These are phyloP conservation scores for Penicillium silybi DNA, from an alignment of 495 filamentous ascomycete genomes.

Conservation along the genomic window DNA sequence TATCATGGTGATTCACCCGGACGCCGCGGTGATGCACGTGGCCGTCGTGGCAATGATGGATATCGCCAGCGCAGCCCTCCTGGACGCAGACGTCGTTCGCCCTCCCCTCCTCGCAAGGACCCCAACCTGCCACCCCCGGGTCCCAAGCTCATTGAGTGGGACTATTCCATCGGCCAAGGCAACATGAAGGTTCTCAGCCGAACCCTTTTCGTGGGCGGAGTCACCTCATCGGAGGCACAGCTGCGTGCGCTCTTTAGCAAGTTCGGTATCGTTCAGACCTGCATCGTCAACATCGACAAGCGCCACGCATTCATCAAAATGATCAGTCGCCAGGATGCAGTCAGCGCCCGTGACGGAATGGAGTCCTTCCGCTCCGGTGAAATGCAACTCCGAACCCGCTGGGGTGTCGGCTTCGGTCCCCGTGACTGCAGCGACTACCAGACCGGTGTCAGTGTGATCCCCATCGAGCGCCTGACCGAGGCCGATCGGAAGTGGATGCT, in stretches of 20 bases:
- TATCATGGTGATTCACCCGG: slow-evolving; percentile 59
- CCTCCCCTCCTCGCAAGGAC: slow-evolving; percentile 54
- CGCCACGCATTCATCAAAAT: slow-evolving; percentile 99
- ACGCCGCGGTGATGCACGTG: slow-evolving; percentile 54
- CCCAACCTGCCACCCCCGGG: slow-evolving; percentile 52
- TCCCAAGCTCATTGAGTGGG: slow-evolving; percentile 78
- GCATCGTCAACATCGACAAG: slow-evolving; percentile 96
- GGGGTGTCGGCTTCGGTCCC: slow-evolving; percentile 96
- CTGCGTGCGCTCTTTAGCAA: slow-evolving; percentile 71
- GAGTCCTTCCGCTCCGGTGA: slow-evolving; percentile 69
- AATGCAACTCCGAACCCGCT: slow-evolving; percentile 81
- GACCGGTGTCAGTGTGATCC: slow-evolving; percentile 88
- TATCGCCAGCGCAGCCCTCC: slow-evolving; percentile 84
- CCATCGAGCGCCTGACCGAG: slow-evolving; percentile 86
- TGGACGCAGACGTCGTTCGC: slow-evolving; percentile 57
- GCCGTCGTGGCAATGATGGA: slow-evolving; percentile 50
- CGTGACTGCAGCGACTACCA: slow-evolving; percentile 96
- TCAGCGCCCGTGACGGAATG: slow-evolving; percentile 85
- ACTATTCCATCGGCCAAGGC: slow-evolving; percentile 64
- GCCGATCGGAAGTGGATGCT: slow-evolving; percentile 98
- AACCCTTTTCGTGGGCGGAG: slow-evolving; percentile 94
- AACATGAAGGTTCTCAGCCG: slow-evolving; percentile 91
- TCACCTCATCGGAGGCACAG: slow-evolving; percentile 81
- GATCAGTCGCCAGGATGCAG: slow-evolving; percentile 80
- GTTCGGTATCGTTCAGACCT: slow-evolving; percentile 87